Percentiles rank a stretch among this genome's conserved stretches.
These are phyloP conservation scores for Globisporangium splendens DNA, from an alignment of 352 stramenopile species.

Conservation along the genomic window DNA sequence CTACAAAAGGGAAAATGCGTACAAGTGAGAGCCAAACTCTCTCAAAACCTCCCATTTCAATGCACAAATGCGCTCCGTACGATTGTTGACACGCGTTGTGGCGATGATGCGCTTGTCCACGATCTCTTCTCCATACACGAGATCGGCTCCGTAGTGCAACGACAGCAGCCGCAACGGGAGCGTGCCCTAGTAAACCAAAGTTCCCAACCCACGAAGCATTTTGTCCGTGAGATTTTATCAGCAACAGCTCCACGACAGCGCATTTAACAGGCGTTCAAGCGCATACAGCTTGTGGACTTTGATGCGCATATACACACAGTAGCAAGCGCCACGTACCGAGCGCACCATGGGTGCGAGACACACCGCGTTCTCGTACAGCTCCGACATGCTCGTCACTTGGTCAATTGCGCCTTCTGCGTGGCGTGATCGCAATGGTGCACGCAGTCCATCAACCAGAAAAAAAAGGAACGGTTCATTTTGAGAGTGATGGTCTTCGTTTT, in stretches of 20 bases:
- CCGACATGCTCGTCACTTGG: slow-evolving; percentile 9
- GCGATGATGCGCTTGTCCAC: slow-evolving; percentile 91
- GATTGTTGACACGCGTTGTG: slow-evolving; percentile 82
- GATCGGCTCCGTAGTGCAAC: slow-evolving; percentile 88
- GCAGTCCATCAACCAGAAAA: neutral
- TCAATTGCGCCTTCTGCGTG: neutral
- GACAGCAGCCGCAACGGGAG: slow-evolving; percentile 90
- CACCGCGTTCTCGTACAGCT: slow-evolving; percentile 72
- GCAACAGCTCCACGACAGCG: too few relatives aligned
- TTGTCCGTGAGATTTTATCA: too few relatives aligned
- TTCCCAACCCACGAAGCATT: too few relatives aligned
- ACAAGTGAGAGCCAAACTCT: too few relatives aligned
- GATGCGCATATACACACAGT: neutral
- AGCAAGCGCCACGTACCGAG: slow-evolving; percentile 49
- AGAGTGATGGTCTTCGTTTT: neutral
- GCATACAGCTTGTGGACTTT: neutral
- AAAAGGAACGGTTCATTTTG: neutral
- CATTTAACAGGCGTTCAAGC: neutral
- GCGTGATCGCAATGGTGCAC: neutral
- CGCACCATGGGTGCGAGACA: slow-evolving; percentile 94
- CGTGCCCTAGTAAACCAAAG: slow-evolving; percentile 55
- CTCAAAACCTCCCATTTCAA: too few relatives aligned
- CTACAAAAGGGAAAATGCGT: slow-evolving; percentile 22
- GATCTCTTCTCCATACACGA: slow-evolving; percentile 95
- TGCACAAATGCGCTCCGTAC: slow-evolving; percentile 18